A percentile compares a stretch with the other conserved stretches of the same genome.
phyloP scores from a whole-genome alignment of 169 alveolate species.

The Eimeria sp. region DNA sequence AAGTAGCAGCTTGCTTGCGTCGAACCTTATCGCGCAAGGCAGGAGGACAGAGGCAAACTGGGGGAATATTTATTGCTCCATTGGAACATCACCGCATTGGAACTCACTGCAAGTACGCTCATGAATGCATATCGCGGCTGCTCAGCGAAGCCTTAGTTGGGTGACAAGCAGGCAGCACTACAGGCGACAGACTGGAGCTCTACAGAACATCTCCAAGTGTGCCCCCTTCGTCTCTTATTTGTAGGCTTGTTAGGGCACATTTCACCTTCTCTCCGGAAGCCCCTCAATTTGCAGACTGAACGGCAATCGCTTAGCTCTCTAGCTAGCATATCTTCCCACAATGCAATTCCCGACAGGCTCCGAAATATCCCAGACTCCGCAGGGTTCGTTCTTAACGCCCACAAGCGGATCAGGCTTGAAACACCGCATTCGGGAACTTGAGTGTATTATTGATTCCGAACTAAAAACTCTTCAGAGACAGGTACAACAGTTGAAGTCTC shows the following conservation, averaged over 20 bases:
- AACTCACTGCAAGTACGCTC: background rate
- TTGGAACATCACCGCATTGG: background rate
- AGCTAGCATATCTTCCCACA: background rate
- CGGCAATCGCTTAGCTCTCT: background rate
- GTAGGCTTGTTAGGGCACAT: background rate
- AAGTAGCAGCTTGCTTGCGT: background rate
- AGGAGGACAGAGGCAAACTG: background rate
- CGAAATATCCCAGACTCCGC: conserved; percentile 2
- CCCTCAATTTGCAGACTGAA: background rate
- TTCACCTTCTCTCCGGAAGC: background rate
- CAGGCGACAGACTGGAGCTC: background rate
- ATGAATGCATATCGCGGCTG: background rate
- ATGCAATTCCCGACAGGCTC: conserved; percentile 34
- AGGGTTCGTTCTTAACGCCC: conserved; percentile 79
- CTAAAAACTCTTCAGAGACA: conserved; percentile 71
- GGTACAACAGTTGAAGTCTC: conserved; percentile 76
- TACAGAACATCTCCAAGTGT: background rate
- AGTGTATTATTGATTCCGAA: conserved; percentile 79
- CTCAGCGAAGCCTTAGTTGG: background rate
- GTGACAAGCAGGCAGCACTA: background rate
- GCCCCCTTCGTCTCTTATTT: background rate
- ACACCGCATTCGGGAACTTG: conserved; percentile 82
- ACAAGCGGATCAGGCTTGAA: conserved; percentile 83
- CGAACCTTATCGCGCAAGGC: background rate
- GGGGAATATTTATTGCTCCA: background rate